Evolutionary conservation across 192 early-diverging fungal species (phyloP).

Genomic region (Linnemannia exigua): DNA sequence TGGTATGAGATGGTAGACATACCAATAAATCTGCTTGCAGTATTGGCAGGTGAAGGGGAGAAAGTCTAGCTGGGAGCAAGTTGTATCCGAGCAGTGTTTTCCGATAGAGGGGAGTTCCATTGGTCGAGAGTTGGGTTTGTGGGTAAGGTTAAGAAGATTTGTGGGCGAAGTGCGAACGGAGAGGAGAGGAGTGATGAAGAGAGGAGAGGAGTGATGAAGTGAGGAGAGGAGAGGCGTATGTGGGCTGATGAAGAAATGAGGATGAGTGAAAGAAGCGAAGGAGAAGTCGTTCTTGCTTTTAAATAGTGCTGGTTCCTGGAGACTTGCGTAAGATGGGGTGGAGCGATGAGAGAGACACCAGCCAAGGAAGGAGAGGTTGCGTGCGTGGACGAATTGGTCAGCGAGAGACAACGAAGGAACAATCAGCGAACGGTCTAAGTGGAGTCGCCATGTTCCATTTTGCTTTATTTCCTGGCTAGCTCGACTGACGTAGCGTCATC

Average conservation of each 20-base stretch:
- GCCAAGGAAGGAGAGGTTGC: neutral
- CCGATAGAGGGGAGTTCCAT: slow-evolving; percentile 82
- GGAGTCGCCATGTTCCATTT: neutral
- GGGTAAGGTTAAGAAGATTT: neutral
- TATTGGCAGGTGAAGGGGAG: slow-evolving; percentile 68
- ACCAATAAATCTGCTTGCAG: slow-evolving; percentile 70
- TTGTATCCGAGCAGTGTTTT: slow-evolving; percentile 71
- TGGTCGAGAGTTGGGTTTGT: neutral
- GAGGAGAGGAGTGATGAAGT: neutral
- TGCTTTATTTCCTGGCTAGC: neutral
- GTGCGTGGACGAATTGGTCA: neutral
- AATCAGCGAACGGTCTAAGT: neutral
- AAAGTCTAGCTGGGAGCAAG: slow-evolving; percentile 69
- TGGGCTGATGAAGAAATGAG: slow-evolving; percentile 16
- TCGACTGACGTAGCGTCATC: no score
- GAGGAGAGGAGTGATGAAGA: neutral
- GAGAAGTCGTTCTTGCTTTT: neutral
- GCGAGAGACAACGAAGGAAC: neutral
- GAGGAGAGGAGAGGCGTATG: neutral
- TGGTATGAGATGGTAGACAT: slow-evolving; percentile 3
- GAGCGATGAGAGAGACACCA: neutral
- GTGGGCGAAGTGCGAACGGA: neutral
- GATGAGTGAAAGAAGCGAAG: slow-evolving; percentile 1
- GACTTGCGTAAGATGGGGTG: neutral
- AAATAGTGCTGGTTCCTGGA: neutral